Base-by-base conservation (phyloP, 345 rosid species). In the Raphanus sativus region DNA sequence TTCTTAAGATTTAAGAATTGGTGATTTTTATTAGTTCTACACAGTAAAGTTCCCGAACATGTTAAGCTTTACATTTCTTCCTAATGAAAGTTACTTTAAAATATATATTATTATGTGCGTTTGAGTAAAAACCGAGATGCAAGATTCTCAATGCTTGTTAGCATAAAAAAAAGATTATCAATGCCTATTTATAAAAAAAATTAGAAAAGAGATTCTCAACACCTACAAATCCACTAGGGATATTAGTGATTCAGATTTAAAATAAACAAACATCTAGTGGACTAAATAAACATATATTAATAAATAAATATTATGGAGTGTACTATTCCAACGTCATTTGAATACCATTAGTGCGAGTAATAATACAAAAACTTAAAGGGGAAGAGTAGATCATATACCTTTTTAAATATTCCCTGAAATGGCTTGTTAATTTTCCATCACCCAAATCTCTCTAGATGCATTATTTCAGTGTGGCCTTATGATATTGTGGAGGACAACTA, bases 141-240 rank as follows among this genome's bases (percentile, higher is more conserved):
- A 65, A 77, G 73, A 71, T 65, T 71, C 76, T 59, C 34, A 58
- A 34, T 30, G 65, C 72, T 28, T 28, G 30, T 28, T 28, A 28
- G 30, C 30, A 4, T 28, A 28, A 28, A 28, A 28, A 4, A 28
- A 65, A 77, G 73, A 71, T 65, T 71, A 67, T 59, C 48, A 58
- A 34, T 30, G 65, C 72, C 72, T 24, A 72, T 55, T 55, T 21
- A 55, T 16, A 55, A 55, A 54, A 54, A 17, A 2, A 54, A 10
- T n/a, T n/a, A 54, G 15, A 52, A 52, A 64, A 52, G 24, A 52
- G 58, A 66, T 65, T 71, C 72, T 59, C 52, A 59, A 36, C 25
- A 78, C 63, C 77, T 15, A 78, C 68, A 78, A 78, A 71, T 66
- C 77, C 81, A 78, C 81, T 30, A 61, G 25, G 56, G 59, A 65